phyloP scores from a whole-genome alignment of 257 asterid genomes.

The Phtheirospermum japonicum region DNA sequence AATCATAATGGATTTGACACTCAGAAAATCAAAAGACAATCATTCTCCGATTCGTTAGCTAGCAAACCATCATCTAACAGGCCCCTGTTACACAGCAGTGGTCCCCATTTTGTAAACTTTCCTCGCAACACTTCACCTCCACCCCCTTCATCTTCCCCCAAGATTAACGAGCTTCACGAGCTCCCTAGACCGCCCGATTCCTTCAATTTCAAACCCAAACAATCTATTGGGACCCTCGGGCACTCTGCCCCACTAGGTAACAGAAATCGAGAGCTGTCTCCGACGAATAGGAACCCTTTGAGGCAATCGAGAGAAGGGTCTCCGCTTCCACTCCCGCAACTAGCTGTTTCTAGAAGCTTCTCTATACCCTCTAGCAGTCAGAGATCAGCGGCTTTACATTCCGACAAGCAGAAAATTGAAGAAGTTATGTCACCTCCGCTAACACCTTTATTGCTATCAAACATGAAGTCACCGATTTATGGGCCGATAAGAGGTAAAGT shows the following conservation, averaged over 20 bases:
- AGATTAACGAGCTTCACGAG: slow-evolving; percentile 87
- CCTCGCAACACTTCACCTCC: slow-evolving; percentile 59
- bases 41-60: slow-evolving; percentile 86
- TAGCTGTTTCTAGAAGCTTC: slow-evolving; percentile 74
- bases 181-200: slow-evolving; percentile 97
- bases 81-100: slow-evolving; percentile 48
- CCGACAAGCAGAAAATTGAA: slow-evolving; percentile 51
- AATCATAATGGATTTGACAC: slow-evolving; percentile 46
- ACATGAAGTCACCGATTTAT: slow-evolving; percentile 50
- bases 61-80: slow-evolving; percentile 67
- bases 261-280: slow-evolving; percentile 60
- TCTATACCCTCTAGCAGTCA: slow-evolving; percentile 68
- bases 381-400: slow-evolving; percentile 44
- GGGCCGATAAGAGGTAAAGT: slow-evolving; percentile 67
- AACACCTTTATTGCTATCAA: slow-evolving; percentile 69
- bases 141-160: slow-evolving; percentile 69
- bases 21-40: slow-evolving; percentile 47
- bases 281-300: slow-evolving; percentile 49
- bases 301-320: slow-evolving; percentile 52
- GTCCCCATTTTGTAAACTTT: slow-evolving; percentile 49
- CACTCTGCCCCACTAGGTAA: slow-evolving; percentile 77
- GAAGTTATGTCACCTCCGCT: slow-evolving; percentile 71
- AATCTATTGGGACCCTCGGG: slow-evolving; percentile 47
- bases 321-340: slow-evolving; percentile 72
- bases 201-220: slow-evolving; percentile 45